Evolutionary conservation across 2,329 filamentous ascomycete species (phyloP), one percentile per base, ranked within the genome.

Genomic region (Penicillium sp.): DNA sequence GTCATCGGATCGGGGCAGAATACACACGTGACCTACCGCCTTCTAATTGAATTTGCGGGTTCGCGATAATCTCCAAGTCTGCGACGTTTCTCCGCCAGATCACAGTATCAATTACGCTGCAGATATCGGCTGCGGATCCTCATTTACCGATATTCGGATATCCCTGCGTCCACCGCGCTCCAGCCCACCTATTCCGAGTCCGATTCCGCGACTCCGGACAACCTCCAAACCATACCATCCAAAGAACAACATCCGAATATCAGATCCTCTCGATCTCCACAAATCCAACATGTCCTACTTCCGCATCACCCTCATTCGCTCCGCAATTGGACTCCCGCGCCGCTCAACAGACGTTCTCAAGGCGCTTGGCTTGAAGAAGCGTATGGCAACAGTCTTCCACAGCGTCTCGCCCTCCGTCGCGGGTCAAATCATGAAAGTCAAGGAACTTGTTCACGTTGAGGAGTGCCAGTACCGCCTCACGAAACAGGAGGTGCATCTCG

Each of bases 391-490:
- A 51, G 92, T 96, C 67, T 96, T 95, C 80, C 88, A 96, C 75
- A 89, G 90, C 37, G 91, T 96, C 58, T 83, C 83, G 58, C 85
- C 86, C 40, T 86, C 91, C 63, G 86, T 90, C 59, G 92, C 92
- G 10, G 92, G 92, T 70, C 91, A 95, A 79, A 90, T 97, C 68
- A 88, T 97, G 81, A 88, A 88, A 75, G 91, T 97, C 65, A 97
- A 97, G 80, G 92, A 97, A 77, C 79, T 97, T 60, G 90, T 97
- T 44, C 81, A 84, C 51, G 91, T 96, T 35, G 79, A 86, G 63
- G 91, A 96, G 77, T 90, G 95, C 42, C 85, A 86, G 34, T 72
- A 76, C 58, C 73, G 81, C 32, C 71, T 90, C 75, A 86, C 80
- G 8, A 83, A 85, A 69, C 74, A 77, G 53, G 84, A 96, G 78